Percentiles rank a stretch among this genome's conserved stretches.
phyloP scores from a whole-genome alignment of 352 stramenopile species.

The Blastocystis sp. region DNA sequence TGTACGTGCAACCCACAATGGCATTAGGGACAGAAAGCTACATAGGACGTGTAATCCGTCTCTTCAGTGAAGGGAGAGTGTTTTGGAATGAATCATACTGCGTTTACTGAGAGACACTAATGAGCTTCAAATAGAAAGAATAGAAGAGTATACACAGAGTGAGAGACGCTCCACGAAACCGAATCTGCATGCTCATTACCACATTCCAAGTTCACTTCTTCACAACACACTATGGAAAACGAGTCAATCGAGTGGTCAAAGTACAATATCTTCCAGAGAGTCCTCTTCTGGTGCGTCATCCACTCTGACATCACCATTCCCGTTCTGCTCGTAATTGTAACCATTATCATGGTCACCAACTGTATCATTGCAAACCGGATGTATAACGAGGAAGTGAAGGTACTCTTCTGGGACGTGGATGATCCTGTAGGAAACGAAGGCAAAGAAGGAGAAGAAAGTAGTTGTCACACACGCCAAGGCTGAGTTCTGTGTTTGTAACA shows the following conservation, averaged over 20 bases:
- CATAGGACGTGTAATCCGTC: no score
- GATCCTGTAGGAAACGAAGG: not conserved
- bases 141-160: no score
- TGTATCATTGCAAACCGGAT: not conserved
- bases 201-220: no score
- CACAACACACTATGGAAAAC: not conserved
- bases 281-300: slow-evolving; percentile 18
- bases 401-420: not conserved
- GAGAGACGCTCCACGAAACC: no score
- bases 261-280: slow-evolving; percentile 20
- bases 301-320: not conserved
- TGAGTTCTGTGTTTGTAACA: no score
- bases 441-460: not conserved
- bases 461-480: not conserved
- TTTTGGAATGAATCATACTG: no score
- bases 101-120: no score
- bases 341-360: slow-evolving; percentile 10
- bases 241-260: slow-evolving; percentile 11
- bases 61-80: no score
- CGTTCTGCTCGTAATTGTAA: not conserved
- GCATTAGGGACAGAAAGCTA: no score
- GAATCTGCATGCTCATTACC: no score
- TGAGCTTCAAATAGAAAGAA: no score
- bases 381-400: not conserved
- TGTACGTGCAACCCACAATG: no score